Conservation (phyloP, 225 moss, liverwort and hornwort species). For the Takakia lepidozioides region DNA sequence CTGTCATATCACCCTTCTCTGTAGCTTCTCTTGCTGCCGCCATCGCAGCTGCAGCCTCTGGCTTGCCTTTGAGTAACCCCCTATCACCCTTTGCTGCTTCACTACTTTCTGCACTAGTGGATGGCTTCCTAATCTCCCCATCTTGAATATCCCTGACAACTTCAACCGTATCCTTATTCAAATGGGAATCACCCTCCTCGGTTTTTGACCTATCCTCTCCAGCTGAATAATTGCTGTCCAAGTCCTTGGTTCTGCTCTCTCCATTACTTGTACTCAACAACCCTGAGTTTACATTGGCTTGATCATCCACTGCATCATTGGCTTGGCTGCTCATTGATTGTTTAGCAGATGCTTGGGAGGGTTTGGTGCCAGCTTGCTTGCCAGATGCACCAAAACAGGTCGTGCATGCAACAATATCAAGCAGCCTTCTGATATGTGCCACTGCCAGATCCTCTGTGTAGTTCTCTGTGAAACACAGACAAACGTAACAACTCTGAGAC, state of each 20-base stretch:
- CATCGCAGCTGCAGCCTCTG: conserved; percentile 63
- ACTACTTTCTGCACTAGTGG: conserved; percentile 13
- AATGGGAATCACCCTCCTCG: conserved; percentile 11
- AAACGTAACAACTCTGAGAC: too few relatives aligned
- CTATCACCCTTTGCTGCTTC: conserved; percentile 8
- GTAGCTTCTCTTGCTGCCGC: conserved; percentile 66
- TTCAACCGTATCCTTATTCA: too few relatives aligned
- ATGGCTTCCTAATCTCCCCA: too few relatives aligned
- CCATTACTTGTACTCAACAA: too few relatives aligned
- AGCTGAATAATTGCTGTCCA: too few relatives aligned
- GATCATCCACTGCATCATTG: too few relatives aligned
- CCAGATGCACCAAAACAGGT: conserved; percentile 46
- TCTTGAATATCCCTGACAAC: too few relatives aligned
- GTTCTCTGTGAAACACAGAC: too few relatives aligned
- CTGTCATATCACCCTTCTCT: conserved; percentile 70
- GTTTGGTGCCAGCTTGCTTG: conserved; percentile 22
- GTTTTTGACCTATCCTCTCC: conserved; percentile 10
- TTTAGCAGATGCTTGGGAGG: too few relatives aligned
- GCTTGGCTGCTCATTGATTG: too few relatives aligned
- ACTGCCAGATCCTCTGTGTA: conserved; percentile 38
- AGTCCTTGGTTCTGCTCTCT: too few relatives aligned
- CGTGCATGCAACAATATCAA: conserved; percentile 60
- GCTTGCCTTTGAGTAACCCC: conserved; percentile 39
- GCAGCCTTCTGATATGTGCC: conserved; percentile 37
- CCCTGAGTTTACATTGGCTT: too few relatives aligned